Base-by-base conservation (phyloP, 495 filamentous ascomycete genomes). In the Haplographium delicatum region DNA sequence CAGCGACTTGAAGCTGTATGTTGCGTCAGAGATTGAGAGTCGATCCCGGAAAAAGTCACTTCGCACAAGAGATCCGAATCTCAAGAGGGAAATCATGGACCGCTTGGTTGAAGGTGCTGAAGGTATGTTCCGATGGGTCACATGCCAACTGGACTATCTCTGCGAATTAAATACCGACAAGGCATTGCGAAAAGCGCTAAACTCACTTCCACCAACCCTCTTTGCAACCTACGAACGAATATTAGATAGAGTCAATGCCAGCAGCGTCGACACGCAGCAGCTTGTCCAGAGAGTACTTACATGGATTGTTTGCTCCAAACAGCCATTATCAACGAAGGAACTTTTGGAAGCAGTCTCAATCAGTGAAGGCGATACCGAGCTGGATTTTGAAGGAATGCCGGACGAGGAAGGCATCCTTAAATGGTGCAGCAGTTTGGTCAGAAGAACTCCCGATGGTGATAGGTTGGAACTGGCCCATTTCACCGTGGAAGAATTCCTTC, bases 401-500 rank as follows among this genome's bases (percentile, higher is more conserved):
- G 44, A 47, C 16, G 44, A 47, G 31, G 44, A 47, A 24, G 31
- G 20, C 5, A 47, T 47, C 30, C 23, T 47, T 10, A 20, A 24
- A 15, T 30, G 26, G 22, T 47, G 46, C 20, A 49, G 34, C 23
- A 39, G 46, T 15, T 18, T 49, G 3, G 33, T 49, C 1, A 24
- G 46, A 28, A 16, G 15, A 28, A 39, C 18, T 11, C 15, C 31
- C 0, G 11, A 24, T 16, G 18, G 22, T 39, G 34, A 28, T 0
- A 19, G 22, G 5, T 22, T 39, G 8, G 46, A 49, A 18, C 15
- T 39, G 4, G 46, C 46, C 40, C 46, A 49, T 27, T 49, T 49
- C 46, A 49, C 33, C 28, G 46, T 49, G 20, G 24, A 38, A 26
- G 46, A 49, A 49, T 49, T 49, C 24, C 33, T 44, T 26, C 44